Base-by-base conservation (phyloP, 1,139 yeast species). In the Wickerhamiella pararugosa region DNA sequence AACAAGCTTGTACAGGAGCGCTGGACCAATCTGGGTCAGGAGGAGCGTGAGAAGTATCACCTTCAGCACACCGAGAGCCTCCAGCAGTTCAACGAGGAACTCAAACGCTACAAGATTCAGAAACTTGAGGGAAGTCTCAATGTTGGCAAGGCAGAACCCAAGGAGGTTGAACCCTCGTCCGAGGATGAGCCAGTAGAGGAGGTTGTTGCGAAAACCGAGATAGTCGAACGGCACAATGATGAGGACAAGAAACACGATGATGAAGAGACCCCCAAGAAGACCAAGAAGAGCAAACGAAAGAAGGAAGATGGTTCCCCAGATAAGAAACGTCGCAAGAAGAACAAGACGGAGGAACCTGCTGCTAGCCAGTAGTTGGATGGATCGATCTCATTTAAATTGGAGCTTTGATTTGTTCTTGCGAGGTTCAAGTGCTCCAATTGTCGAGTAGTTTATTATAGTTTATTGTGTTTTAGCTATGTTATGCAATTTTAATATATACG, bases 1-100 rank as follows among this genome's bases (percentile, higher is more conserved):
- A 43, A 43, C 15, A 40, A 36, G 7, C 37, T 31, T 7, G 49
- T 51, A 10, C 43, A 36, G 31, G 39, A 42, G 36, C 43, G 43
- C 10, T 51, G 52, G 52, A 43, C 38, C 9, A 40, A 36, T 5
- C 31, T 51, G 26, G 39, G 44, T 11, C 37, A 42, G 15, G 40
- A 11, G 6, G 45, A 26, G 10, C 43, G 47, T 4, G 42, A 34
- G 10, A 29, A 35, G 33, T 29, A 44, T 34, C 37, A 41, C 25
- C 11, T n/a, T 5, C 32, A 34, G 11, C 26, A 39, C 29, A 30
- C 29, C 10, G 25, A 28, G 6, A 30, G 28, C 10, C 6, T 39
- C 29, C n/a, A 15, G 37, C 26, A 32, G 30, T 39, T 29, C 34
- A 34, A 34, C 11, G 30, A 10, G 5, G 34, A 29, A 21, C 8